Evolutionary conservation across 176 grass and related monocot genomes (phyloP).

Genomic region (Lolium rigidum): DNA sequence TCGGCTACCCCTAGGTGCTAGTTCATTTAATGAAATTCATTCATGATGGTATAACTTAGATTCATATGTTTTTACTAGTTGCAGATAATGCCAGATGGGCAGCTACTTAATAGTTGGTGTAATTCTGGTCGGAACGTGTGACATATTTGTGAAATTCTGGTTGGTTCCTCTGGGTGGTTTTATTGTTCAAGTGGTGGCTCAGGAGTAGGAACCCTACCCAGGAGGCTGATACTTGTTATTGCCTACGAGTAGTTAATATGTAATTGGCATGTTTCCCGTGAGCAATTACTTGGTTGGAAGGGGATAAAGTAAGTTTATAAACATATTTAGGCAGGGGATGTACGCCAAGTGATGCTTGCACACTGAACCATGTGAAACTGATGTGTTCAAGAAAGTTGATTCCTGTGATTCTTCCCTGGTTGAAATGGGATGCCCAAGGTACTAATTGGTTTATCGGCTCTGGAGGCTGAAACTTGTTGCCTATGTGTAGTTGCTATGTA

Average conservation of each 20-base stretch:
- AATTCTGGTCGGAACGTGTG: background rate
- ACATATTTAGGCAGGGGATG: background rate
- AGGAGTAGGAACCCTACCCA: too few species aligned
- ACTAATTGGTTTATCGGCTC: slow-evolving; percentile 11
- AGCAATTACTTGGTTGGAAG: background rate
- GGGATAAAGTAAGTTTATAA: background rate
- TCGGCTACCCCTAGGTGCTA: background rate
- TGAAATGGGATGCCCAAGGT: background rate
- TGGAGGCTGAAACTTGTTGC: background rate
- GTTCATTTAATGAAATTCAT: slow-evolving; percentile 2
- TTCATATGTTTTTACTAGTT: slow-evolving; percentile 12
- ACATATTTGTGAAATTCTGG: slow-evolving; percentile 13
- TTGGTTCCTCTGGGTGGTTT: slow-evolving; percentile 24
- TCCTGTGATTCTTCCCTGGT: background rate
- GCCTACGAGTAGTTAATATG: background rate
- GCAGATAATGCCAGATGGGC: background rate
- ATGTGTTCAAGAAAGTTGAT: background rate
- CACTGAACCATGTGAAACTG: background rate
- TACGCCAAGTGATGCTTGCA: background rate
- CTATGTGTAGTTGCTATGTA: background rate
- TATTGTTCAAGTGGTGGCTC: background rate
- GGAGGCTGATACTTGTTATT: background rate
- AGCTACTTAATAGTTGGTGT: slow-evolving; percentile 6
- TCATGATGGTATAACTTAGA: slow-evolving; percentile 15
- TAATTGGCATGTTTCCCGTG: background rate